phyloP scores from a whole-genome alignment of 345 rosid species.

The Passiflora organensis region DNA sequence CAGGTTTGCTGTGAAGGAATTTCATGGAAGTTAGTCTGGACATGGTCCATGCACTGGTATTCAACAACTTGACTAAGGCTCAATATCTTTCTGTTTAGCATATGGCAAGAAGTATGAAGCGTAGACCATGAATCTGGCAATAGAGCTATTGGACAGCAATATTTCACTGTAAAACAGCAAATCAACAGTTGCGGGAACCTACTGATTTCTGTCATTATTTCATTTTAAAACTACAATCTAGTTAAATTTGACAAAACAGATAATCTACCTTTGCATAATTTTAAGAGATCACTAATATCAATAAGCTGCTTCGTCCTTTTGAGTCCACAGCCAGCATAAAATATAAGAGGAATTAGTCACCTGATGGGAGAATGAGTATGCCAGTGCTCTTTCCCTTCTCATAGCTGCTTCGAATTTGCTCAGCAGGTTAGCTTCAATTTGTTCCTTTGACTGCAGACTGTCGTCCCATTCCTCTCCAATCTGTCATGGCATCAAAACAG shows the following conservation, averaged over 20 bases:
- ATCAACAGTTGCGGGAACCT: too few relatives aligned
- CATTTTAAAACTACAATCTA: neutral
- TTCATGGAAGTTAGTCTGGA: conserved; percentile 7
- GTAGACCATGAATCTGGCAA: too few relatives aligned
- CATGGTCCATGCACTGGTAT: too few relatives aligned
- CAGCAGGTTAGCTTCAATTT: conserved; percentile 71
- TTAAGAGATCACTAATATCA: too few relatives aligned
- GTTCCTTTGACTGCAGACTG: conserved; percentile 83
- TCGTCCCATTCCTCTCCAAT: conserved; percentile 92
- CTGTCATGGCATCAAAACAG: conserved; percentile 36
- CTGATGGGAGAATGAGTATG: conserved; percentile 92
- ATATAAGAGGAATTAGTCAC: conserved; percentile 29
- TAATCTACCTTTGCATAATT: too few relatives aligned
- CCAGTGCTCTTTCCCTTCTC: conserved; percentile 93
- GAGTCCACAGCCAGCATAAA: neutral
- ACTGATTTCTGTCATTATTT: neutral
- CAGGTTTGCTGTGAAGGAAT: conserved; percentile 56
- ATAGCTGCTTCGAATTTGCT: conserved; percentile 83
- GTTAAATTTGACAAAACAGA: neutral
- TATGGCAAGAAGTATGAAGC: too few relatives aligned
- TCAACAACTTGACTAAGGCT: too few relatives aligned
- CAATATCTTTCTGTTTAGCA: too few relatives aligned
- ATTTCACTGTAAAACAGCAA: too few relatives aligned
- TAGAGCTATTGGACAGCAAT: too few relatives aligned
- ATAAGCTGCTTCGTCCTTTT: neutral